Evolutionary conservation across 2,329 filamentous ascomycete genomes (phyloP).

Genomic region (Stemphylium lycopersici): DNA sequence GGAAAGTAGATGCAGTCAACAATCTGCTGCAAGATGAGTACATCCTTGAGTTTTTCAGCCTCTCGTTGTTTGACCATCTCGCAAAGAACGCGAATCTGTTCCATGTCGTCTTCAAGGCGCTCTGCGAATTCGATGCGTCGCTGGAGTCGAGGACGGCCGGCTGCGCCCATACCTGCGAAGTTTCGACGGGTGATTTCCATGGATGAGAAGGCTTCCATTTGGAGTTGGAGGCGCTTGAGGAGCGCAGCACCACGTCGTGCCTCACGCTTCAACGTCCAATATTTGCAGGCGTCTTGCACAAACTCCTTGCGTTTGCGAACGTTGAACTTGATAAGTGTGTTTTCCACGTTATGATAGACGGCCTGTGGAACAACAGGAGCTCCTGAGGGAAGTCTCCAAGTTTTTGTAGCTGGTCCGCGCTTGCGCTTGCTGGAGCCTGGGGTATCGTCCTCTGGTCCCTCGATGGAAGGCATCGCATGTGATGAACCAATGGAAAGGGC

Average conservation of each 20-base stretch:
- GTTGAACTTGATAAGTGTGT: constrained; percentile 81
- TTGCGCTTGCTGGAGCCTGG: constrained; percentile 66
- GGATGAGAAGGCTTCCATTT: constrained; percentile 94
- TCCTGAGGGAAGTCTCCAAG: constrained; percentile 92
- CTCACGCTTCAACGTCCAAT: constrained; percentile 97
- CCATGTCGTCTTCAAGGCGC: constrained; percentile 75
- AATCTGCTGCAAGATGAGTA: constrained; percentile 76
- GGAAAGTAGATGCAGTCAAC: constrained; percentile 93
- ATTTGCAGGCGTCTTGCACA: constrained; percentile 89
- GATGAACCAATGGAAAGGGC: constrained; percentile 81
- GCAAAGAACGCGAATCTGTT: constrained; percentile 73
- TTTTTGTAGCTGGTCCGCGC: constrained; percentile 62
- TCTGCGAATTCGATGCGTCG: constrained; percentile 89
- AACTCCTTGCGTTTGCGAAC: constrained; percentile 89
- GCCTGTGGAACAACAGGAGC: constrained; percentile 92
- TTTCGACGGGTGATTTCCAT: constrained; percentile 97
- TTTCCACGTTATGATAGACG: constrained; percentile 84
- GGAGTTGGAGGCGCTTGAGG: constrained; percentile 88
- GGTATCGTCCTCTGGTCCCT: constrained; percentile 55
- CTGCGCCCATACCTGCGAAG: constrained; percentile 92
- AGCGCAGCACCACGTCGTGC: constrained; percentile 88
- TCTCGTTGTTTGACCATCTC: constrained; percentile 77
- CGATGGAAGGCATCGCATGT: constrained; percentile 61
- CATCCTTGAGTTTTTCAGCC: constrained; percentile 75
- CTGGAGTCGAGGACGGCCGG: constrained; percentile 76